A percentile compares a stretch with the other conserved stretches of the same genome.
Evolutionary conservation across 352 stramenopile species (phyloP).

Genomic region (Globisporangium sylvaticum): DNA sequence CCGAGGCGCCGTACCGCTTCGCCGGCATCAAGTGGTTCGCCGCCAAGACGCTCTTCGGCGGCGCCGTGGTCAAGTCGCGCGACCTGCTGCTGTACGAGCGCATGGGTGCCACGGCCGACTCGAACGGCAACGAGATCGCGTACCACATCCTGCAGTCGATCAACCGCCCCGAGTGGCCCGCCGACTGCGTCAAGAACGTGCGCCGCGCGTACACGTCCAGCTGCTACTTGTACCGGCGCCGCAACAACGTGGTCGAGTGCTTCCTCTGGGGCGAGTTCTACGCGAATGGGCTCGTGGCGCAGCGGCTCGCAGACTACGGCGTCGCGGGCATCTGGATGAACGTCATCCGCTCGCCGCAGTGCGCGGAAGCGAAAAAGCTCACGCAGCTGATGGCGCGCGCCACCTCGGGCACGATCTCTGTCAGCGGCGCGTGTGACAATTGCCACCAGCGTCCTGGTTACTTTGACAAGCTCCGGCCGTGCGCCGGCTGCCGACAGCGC

Average conservation of each 20-base stretch:
- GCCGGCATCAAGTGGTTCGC: conserved; percentile 45
- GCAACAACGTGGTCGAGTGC: conserved; percentile 31
- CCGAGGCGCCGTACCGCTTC: conserved; percentile 32
- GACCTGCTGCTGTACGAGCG: conserved; percentile 30
- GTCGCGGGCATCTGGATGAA: conserved; percentile 23
- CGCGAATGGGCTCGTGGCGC: conserved; percentile 21
- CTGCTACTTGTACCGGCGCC: conserved; percentile 38
- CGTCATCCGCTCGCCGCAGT: conserved; percentile 17
- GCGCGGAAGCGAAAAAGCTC: conserved; percentile 12
- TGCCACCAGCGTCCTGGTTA: conserved; percentile 20
- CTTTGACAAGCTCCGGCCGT: conserved; percentile 27
- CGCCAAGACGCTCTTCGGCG: conserved; percentile 21
- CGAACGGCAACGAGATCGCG: conserved; percentile 14
- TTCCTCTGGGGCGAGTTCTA: conserved; percentile 39
- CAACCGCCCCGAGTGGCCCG: conserved; percentile 17
- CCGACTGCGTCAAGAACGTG: conserved; percentile 24
- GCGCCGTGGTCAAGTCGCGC: conserved; percentile 20
- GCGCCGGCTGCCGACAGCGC: conserved; percentile 35
- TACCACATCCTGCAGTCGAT: conserved; percentile 24
- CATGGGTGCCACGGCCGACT: conserved; percentile 10
- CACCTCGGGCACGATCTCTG: conserved; percentile 6
- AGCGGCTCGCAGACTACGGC: conserved; percentile 17
- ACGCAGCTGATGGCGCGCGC: conserved; percentile 14
- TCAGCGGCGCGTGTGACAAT: conserved; percentile 27
- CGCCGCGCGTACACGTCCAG: conserved; percentile 34